A percentile compares a stretch with the other conserved stretches of the same genome.
These are phyloP conservation scores for Pleurozium schreberi DNA, from an alignment of 225 moss, liverwort and hornwort species.

Conservation along the genomic window DNA sequence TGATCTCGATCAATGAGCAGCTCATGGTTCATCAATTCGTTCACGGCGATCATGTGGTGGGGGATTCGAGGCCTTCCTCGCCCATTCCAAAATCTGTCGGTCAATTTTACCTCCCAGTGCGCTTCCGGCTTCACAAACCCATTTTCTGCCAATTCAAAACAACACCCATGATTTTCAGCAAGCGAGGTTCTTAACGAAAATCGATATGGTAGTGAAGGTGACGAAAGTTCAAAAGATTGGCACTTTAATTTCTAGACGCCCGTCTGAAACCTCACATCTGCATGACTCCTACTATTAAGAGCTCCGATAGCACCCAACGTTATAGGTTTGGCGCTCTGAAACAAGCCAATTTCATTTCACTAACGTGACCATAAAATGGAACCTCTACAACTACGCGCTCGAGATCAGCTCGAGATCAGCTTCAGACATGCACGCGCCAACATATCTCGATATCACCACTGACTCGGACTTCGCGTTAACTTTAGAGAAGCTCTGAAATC, in stretches of 20 bases:
- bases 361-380: neutral
- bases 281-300: neutral
- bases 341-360: neutral
- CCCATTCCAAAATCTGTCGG: neutral
- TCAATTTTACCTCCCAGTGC: neutral
- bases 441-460: neutral
- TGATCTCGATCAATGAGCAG: conserved; percentile 16
- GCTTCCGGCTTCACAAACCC: neutral
- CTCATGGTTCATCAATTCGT: conserved; percentile 13
- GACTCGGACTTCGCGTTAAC: neutral
- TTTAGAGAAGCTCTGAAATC: neutral
- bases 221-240: neutral
- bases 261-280: neutral
- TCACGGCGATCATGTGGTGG: neutral
- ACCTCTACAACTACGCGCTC: neutral
- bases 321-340: neutral
- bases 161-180: neutral
- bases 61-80: neutral
- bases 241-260: neutral
- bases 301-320: neutral
- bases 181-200: neutral
- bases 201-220: neutral
- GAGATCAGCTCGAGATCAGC: neutral
- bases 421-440: neutral
- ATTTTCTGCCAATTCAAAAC: neutral